phyloP scores from a whole-genome alignment of 1,284 basidiomycete species.

The Ceratobasidium sp. region DNA sequence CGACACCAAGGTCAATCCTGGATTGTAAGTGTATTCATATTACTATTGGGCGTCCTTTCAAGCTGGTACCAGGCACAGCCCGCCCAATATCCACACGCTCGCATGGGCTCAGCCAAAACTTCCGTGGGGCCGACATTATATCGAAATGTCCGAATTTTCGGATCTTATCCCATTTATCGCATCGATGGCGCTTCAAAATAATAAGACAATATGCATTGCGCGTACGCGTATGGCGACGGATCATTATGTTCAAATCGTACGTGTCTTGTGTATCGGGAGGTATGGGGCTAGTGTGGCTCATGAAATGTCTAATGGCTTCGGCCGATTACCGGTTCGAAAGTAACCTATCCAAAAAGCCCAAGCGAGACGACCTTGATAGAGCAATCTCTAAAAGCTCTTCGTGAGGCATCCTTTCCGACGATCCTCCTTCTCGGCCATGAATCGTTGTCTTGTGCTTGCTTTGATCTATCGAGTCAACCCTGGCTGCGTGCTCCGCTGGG shows the following conservation, averaged over 20 bases:
- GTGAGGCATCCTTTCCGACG: neutral
- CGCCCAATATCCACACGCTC: too few relatives aligned
- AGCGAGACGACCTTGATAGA: neutral
- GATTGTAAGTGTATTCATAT: too few relatives aligned
- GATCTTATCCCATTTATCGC: constrained; percentile 11
- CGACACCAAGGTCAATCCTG: too few relatives aligned
- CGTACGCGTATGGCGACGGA: too few relatives aligned
- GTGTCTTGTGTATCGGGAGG: too few relatives aligned
- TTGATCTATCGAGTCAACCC: neutral
- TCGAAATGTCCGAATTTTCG: neutral
- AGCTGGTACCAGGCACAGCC: too few relatives aligned
- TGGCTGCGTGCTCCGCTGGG: constrained; percentile 20
- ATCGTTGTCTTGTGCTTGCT: neutral
- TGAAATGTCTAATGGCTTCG: too few relatives aligned
- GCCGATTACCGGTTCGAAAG: neutral
- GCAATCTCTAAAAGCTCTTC: neutral
- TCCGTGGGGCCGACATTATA: constrained; percentile 7
- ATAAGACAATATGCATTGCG: constrained; percentile 24
- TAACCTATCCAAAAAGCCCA: neutral
- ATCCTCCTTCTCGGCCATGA: neutral
- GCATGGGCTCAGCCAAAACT: neutral
- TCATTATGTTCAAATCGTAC: too few relatives aligned
- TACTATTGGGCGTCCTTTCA: too few relatives aligned
- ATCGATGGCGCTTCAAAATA: constrained; percentile 2
- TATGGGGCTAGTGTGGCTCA: too few relatives aligned